Evolutionary conservation across 2,329 filamentous ascomycete genomes (phyloP), one percentile per base, ranked within the genome.

Genomic region (Ceratocystis cacaofunesta): DNA sequence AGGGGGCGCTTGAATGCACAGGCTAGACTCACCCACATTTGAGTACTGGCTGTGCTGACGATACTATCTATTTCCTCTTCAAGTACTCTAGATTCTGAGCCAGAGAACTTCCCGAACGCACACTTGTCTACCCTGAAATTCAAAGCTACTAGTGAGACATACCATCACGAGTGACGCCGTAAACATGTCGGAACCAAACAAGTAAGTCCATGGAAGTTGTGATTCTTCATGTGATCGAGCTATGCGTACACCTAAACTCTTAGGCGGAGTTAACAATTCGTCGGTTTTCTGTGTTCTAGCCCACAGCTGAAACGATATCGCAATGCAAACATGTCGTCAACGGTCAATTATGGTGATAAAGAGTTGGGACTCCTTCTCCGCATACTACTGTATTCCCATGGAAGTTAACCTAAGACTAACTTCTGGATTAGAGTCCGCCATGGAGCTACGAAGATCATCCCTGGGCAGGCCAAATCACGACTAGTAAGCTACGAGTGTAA

Each of bases 271-370:
- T 46, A 62, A 62, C 61, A 5, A 62, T 48, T 32, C 19, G 22
- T 48, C 61, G 30, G n/a, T 15, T 19, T 48, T 50, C 30, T 32
- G n/a, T n/a, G 25, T 28, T 62, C 12, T 62, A 62, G 61, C 43
- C 46, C 41, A 62, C 41, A 62, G 43, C 61, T 62, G 43, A 62
- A 32, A 30, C 43, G 61, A n/a, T 62, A 62, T 41, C 43, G 46
- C 41, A 62, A 50, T 17, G 61, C 61, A 19, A 62, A 62, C 50
- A 62, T 62, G 61, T 46, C 61, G 61, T 15, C 61, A 50, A 62
- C 17, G 17, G 36, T 62, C 28, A 41, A 62, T 28, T 62, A 62
- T 12, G 61, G 61, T 30, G 61, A 62, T 15, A 50, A 62, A 62
- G 61, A 62, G 61, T 62, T 50, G 46, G 43, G 30, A 22, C 46